These are phyloP conservation scores for Artemisia argyi DNA, from an alignment of 129 eudicot species.

Conservation along the genomic window DNA sequence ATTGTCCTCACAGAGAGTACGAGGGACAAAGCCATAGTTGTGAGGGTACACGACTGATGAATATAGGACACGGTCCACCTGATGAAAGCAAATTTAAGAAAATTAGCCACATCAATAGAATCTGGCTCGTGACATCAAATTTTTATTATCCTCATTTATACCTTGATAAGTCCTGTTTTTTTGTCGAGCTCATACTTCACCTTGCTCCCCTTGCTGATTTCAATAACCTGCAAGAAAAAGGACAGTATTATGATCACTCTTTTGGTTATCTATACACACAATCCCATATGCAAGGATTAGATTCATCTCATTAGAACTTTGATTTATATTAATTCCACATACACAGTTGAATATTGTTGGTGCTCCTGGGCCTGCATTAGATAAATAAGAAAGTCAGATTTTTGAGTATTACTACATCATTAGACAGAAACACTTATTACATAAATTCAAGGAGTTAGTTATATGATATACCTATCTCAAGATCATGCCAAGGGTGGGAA, in stretches of 20 bases:
- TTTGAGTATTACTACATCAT: slow-evolving; percentile 14
- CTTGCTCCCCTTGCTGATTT: slow-evolving; percentile 91
- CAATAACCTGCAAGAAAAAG: slow-evolving; percentile 75
- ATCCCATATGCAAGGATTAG: not conserved
- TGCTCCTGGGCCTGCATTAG: slow-evolving; percentile 88
- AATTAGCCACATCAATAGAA: slow-evolving; percentile 6
- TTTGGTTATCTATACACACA: not conserved
- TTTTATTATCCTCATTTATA: slow-evolving; percentile 18
- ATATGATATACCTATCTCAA: slow-evolving; percentile 69
- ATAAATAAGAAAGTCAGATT: slow-evolving; percentile 10
- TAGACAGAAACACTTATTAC: not conserved
- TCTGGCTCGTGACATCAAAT: not conserved
- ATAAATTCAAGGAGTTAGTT: not conserved
- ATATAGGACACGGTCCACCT: slow-evolving; percentile 97
- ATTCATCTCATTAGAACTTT: not conserved
- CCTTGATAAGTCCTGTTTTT: slow-evolving; percentile 96
- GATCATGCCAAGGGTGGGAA: slow-evolving; percentile 99
- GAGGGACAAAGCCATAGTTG: slow-evolving; percentile 95
- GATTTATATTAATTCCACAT: slow-evolving; percentile 18
- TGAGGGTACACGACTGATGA: slow-evolving; percentile 98
- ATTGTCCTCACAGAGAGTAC: slow-evolving; percentile 93
- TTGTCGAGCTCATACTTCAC: slow-evolving; percentile 98
- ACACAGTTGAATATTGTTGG: slow-evolving; percentile 83
- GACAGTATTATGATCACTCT: slow-evolving; percentile 5
- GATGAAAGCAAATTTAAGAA: slow-evolving; percentile 19